Conservation (phyloP, 2,329 filamentous ascomycete species). For the Paradendryphiella salina region DNA sequence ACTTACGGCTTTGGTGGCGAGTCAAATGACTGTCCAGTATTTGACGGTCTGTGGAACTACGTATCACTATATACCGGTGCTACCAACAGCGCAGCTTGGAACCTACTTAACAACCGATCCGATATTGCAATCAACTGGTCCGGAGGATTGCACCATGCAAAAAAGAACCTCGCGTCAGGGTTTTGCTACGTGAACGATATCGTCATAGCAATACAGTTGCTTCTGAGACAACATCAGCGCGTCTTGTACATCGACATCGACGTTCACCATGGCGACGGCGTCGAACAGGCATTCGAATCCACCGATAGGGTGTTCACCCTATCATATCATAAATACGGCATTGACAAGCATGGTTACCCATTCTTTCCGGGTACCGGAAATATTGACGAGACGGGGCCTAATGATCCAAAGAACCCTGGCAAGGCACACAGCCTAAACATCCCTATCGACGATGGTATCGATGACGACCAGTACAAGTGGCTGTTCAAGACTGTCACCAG, state of each 20-base stretch:
- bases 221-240: slow-evolving; percentile 78
- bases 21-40: slow-evolving; percentile 84
- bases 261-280: slow-evolving; percentile 87
- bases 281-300: slow-evolving; percentile 88
- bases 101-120: slow-evolving; percentile 81
- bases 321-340: slow-evolving; percentile 96
- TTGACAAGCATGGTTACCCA: slow-evolving; percentile 53
- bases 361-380: slow-evolving; percentile 94
- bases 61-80: slow-evolving; percentile 91
- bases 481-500: slow-evolving; percentile 83
- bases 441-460: slow-evolving; percentile 86
- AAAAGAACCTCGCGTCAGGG: slow-evolving; percentile 88
- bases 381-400: slow-evolving; percentile 80
- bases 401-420: slow-evolving; percentile 80
- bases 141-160: slow-evolving; percentile 93
- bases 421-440: slow-evolving; percentile 91
- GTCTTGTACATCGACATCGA: slow-evolving; percentile 96
- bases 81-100: slow-evolving; percentile 86
- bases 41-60: slow-evolving; percentile 94
- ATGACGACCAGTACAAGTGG: slow-evolving; percentile 82
- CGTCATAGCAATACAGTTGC: slow-evolving; percentile 86
- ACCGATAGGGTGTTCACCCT: slow-evolving; percentile 89
- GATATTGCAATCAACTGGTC: slow-evolving; percentile 99
- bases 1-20: slow-evolving; percentile 80
- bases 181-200: slow-evolving; percentile 99